Percentiles rank a stretch among this genome's conserved stretches.
These are phyloP conservation scores for Neoboletus subvelutipes DNA, from an alignment of 768 basidiomycete genomes.

Conservation along the genomic window DNA sequence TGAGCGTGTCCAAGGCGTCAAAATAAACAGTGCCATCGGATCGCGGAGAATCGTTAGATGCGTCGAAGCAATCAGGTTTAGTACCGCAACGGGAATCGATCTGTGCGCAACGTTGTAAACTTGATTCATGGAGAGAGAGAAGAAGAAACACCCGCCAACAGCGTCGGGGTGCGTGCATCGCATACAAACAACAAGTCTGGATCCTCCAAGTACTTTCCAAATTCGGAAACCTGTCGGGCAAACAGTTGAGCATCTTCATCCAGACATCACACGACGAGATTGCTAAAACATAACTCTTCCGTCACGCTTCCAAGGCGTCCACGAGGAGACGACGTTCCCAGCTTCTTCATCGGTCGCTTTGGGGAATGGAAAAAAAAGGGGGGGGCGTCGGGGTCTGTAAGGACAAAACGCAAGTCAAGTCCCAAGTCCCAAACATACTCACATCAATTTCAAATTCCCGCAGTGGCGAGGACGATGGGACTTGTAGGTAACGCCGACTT, in stretches of 20 bases:
- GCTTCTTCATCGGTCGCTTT: constrained; percentile 1
- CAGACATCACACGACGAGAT: background rate
- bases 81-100: background rate
- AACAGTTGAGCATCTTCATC: constrained; percentile 1
- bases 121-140: background rate
- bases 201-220: background rate
- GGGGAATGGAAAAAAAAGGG: too few species aligned
- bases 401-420: background rate
- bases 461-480: constrained; percentile 11
- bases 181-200: background rate
- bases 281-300: constrained; percentile 20
- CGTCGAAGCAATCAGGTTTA: constrained; percentile 1
- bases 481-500: constrained; percentile 14
- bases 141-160: constrained; percentile 1
- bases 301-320: constrained; percentile 14
- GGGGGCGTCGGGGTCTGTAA: background rate
- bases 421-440: background rate
- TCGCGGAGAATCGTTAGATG: background rate
- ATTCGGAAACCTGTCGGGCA: constrained; percentile 8
- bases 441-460: constrained; percentile 17
- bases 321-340: constrained; percentile 11
- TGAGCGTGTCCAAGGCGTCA: constrained; percentile 20
- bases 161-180: background rate
- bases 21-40: constrained; percentile 27
- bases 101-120: constrained; percentile 2